These are phyloP conservation scores for Durio zibethinus DNA, from an alignment of 345 rosid genomes.

Conservation along the genomic window DNA sequence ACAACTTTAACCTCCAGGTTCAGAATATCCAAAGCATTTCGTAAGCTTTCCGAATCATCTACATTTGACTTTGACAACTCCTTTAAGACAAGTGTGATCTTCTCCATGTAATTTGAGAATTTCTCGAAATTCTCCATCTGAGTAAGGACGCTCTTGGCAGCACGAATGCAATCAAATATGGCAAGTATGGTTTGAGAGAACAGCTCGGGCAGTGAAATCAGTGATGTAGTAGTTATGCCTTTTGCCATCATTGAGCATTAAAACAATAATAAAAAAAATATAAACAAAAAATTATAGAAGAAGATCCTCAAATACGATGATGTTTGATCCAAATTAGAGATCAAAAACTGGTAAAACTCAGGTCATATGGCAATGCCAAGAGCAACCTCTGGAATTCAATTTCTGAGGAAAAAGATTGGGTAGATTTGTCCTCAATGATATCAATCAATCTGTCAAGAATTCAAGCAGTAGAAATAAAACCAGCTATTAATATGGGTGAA, in stretches of 20 bases:
- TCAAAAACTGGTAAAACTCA: background rate
- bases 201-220: slow-evolving; percentile 15
- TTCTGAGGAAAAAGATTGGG: background rate
- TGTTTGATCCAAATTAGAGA: background rate
- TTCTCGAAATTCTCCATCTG: slow-evolving; percentile 23
- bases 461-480: background rate
- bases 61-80: slow-evolving; percentile 19
- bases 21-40: slow-evolving; percentile 14
- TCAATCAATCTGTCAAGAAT: background rate
- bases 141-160: slow-evolving; percentile 13
- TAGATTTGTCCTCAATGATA: background rate
- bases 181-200: slow-evolving; percentile 19
- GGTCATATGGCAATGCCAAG: background rate
- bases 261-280: background rate
- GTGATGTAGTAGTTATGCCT: background rate
- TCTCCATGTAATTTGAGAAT: slow-evolving; percentile 24
- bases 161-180: slow-evolving; percentile 18
- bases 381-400: background rate
- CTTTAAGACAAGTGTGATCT: slow-evolving; percentile 10
- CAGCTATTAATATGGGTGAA: background rate
- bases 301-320: background rate
- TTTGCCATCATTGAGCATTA: slow-evolving; percentile 20
- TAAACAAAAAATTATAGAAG: background rate
- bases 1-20: slow-evolving; percentile 18
- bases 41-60: slow-evolving; percentile 12